A percentile compares a stretch with the other conserved stretches of the same genome.
Conservation (phyloP, 768 basidiomycete genomes). For the Kwoniella heveanensis region DNA sequence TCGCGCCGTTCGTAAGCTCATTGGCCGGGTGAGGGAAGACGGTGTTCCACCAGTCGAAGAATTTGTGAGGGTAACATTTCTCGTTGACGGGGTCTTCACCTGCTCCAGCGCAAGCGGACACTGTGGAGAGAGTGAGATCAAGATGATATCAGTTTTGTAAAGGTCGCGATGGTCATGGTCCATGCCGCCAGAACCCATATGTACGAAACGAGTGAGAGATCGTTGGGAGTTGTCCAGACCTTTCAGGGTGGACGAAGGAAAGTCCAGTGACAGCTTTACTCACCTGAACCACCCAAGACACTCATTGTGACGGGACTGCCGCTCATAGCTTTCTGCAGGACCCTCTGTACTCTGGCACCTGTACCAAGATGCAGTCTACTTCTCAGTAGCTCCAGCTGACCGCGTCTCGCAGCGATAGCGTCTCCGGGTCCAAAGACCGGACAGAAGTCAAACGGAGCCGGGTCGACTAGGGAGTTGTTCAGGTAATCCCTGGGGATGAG, state of each 20-base stretch:
- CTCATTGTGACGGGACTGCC: conserved; percentile 88
- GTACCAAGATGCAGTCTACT: conserved; percentile 77
- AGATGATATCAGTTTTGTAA: background rate
- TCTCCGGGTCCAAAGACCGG: conserved; percentile 84
- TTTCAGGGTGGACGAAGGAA: no score
- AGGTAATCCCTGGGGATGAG: conserved; percentile 75
- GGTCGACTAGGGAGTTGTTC: conserved; percentile 62
- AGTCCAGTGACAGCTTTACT: no score
- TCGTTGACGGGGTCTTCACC: conserved; percentile 85
- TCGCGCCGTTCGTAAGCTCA: conserved; percentile 95
- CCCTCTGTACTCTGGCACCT: conserved; percentile 75
- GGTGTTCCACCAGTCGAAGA: conserved; percentile 96
- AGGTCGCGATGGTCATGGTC: background rate
- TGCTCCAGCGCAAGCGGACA: conserved; percentile 90
- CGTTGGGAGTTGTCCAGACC: background rate
- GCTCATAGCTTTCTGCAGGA: conserved; percentile 77
- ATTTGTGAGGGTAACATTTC: conserved; percentile 85
- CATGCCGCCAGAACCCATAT: no score
- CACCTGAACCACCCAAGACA: conserved; percentile 84
- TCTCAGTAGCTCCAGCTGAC: conserved; percentile 70
- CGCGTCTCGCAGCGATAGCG: conserved; percentile 74
- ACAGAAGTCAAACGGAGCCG: conserved; percentile 83
- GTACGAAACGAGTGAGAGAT: no score
- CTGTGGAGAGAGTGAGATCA: conserved; percentile 57
- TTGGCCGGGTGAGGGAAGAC: conserved; percentile 98